A percentile compares a stretch with the other conserved stretches of the same genome.
These are phyloP conservation scores for Zygosaccharomyces kombuchaensis DNA, from an alignment of 805 yeast genomes.

Conservation along the genomic window DNA sequence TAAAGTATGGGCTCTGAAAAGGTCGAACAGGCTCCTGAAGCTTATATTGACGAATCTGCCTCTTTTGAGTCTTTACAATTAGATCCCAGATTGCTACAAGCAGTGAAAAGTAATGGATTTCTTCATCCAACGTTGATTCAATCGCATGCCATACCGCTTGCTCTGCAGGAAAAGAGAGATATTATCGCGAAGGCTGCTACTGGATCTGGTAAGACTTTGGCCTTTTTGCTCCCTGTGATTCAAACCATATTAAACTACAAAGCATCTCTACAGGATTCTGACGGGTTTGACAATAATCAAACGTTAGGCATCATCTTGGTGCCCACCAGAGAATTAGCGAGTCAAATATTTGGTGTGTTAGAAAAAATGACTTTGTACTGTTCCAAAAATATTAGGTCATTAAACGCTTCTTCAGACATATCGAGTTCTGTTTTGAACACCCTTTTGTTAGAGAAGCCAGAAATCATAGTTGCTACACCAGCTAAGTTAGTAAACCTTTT, in stretches of 20 bases:
- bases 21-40: constrained; percentile 51
- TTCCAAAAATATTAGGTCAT: constrained; percentile 54
- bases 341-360: constrained; percentile 72
- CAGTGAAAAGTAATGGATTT: constrained; percentile 74
- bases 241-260: constrained; percentile 60
- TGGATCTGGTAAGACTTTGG: constrained; percentile 94
- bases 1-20: constrained; percentile 21
- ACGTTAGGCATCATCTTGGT: constrained; percentile 69
- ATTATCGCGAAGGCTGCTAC: constrained; percentile 92
- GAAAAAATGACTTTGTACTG: constrained; percentile 67
- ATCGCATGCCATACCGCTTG: constrained; percentile 85
- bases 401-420: constrained; percentile 61
- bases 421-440: constrained; percentile 70
- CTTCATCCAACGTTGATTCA: constrained; percentile 87
- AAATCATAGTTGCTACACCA: constrained; percentile 83
- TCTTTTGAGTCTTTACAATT: constrained; percentile 73
- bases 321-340: constrained; percentile 88
- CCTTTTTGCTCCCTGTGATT: constrained; percentile 81
- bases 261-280: constrained; percentile 21
- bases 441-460: constrained; percentile 69
- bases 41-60: constrained; percentile 64
- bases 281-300: constrained; percentile 23
- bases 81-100: constrained; percentile 81
- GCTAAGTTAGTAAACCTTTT: constrained; percentile 59
- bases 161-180: constrained; percentile 84